Conservation (phyloP, 2,329 filamentous ascomycete genomes). For the Neonectria ditissima region DNA sequence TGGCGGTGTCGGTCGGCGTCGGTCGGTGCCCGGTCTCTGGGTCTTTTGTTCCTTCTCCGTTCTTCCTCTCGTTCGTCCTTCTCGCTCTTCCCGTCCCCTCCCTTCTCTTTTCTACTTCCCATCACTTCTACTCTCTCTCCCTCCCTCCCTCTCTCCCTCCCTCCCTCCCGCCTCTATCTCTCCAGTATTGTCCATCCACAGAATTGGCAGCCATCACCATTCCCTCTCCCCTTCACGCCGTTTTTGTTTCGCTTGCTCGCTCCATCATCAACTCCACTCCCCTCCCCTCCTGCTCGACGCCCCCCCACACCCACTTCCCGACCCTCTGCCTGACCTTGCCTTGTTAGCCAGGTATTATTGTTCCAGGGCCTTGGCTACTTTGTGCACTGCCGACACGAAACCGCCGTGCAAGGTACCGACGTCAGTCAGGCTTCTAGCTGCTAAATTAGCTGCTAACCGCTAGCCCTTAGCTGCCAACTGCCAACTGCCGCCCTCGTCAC, state of each 20-base stretch:
- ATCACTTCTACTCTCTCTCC: neutral
- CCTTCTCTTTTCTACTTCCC: neutral
- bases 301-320: slow-evolving; percentile 15
- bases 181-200: neutral
- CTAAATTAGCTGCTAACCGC: too few species aligned
- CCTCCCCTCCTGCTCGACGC: slow-evolving; percentile 3
- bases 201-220: neutral
- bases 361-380: slow-evolving; percentile 7
- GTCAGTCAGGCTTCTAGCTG: neutral
- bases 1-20: slow-evolving; percentile 11
- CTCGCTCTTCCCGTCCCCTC: neutral
- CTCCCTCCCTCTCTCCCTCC: neutral
- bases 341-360: too few species aligned
- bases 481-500: slow-evolving; percentile 19
- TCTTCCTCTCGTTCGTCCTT: neutral
- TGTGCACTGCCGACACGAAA: neutral
- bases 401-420: slow-evolving; percentile 13
- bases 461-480: slow-evolving; percentile 4
- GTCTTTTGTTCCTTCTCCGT: slow-evolving; percentile 11
- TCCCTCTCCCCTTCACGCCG: neutral
- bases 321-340: slow-evolving; percentile 10
- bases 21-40: slow-evolving; percentile 3
- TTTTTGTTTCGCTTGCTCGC: slow-evolving; percentile 2
- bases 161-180: too few species aligned
- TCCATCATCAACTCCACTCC: slow-evolving; percentile 17